These are phyloP conservation scores for Suillus subluteus DNA, from an alignment of 768 basidiomycete species.

Conservation along the genomic window DNA sequence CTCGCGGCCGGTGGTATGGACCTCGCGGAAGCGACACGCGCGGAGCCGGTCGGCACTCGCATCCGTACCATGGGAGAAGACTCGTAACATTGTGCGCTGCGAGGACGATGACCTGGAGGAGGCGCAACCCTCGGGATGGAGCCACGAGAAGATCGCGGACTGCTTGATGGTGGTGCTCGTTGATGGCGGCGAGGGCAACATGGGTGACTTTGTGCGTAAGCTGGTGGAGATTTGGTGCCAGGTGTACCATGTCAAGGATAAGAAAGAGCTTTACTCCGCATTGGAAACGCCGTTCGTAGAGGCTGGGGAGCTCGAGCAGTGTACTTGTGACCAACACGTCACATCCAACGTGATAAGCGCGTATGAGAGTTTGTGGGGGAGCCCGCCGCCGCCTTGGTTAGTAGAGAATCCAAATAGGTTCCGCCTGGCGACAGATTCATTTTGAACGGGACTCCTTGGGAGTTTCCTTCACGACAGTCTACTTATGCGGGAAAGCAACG, in stretches of 20 bases:
- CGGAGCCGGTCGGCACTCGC: constrained; percentile 29
- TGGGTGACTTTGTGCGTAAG: constrained; percentile 34
- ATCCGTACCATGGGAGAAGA: constrained; percentile 28
- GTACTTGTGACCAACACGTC: constrained; percentile 14
- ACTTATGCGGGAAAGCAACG: background rate
- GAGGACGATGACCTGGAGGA: constrained; percentile 29
- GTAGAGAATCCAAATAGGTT: constrained; percentile 13
- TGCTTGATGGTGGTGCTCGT: constrained; percentile 37
- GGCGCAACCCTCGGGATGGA: constrained; percentile 25
- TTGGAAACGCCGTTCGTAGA: constrained; percentile 27
- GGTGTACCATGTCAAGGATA: constrained; percentile 27
- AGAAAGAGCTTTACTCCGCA: constrained; percentile 22
- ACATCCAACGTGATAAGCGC: constrained; percentile 18
- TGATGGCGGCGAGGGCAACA: constrained; percentile 29
- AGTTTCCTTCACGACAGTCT: background rate
- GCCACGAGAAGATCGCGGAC: constrained; percentile 20
- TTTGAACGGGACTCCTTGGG: background rate
- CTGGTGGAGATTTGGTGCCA: constrained; percentile 32
- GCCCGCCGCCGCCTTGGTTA: constrained; percentile 17
- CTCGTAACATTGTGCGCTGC: constrained; percentile 20
- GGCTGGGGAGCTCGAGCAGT: constrained; percentile 31
- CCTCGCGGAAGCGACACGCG: constrained; percentile 31
- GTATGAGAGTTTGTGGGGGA: constrained; percentile 33
- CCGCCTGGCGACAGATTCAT: constrained; percentile 4
- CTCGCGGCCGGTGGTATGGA: constrained; percentile 30